Evolutionary conservation across 1,284 basidiomycete genomes (phyloP).

Genomic region (Ceratobasidium sp.): DNA sequence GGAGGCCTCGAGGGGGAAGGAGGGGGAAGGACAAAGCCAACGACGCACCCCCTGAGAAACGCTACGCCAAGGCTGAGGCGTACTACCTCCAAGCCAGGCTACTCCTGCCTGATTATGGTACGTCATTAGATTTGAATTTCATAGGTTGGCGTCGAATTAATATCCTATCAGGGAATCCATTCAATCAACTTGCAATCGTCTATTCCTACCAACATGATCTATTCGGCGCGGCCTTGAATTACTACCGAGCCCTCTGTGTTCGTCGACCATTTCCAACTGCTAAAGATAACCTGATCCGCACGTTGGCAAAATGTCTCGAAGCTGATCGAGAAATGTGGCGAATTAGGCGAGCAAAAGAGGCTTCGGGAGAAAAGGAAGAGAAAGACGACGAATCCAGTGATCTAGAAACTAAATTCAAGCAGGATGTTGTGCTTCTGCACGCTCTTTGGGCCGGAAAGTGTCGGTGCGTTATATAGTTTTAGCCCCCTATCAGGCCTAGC

Average conservation of each 20-base stretch:
- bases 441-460: conserved; percentile 67
- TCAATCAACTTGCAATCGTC: conserved; percentile 94
- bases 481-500: background rate
- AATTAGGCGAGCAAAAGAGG: conserved; percentile 52
- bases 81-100: conserved; percentile 86
- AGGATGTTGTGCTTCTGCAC: conserved; percentile 74
- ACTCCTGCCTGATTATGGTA: conserved; percentile 73
- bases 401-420: conserved; percentile 59
- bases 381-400: conserved; percentile 5
- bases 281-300: conserved; percentile 80
- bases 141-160: background rate
- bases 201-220: conserved; percentile 83
- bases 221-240: conserved; percentile 84
- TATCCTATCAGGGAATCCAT: conserved; percentile 72
- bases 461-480: conserved; percentile 14
- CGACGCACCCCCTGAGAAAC: conserved; percentile 59
- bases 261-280: conserved; percentile 87
- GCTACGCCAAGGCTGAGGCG: conserved; percentile 73
- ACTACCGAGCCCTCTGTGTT: conserved; percentile 91
- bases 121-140: conserved; percentile 38
- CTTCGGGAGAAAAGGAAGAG: conserved; percentile 44
- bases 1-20: conserved; percentile 25
- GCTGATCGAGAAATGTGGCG: conserved; percentile 54
- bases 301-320: conserved; percentile 72
- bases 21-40: conserved; percentile 48